These are phyloP conservation scores for Paecilomyces dactylethromorphus DNA, from an alignment of 2,329 filamentous ascomycete species.

Conservation along the genomic window DNA sequence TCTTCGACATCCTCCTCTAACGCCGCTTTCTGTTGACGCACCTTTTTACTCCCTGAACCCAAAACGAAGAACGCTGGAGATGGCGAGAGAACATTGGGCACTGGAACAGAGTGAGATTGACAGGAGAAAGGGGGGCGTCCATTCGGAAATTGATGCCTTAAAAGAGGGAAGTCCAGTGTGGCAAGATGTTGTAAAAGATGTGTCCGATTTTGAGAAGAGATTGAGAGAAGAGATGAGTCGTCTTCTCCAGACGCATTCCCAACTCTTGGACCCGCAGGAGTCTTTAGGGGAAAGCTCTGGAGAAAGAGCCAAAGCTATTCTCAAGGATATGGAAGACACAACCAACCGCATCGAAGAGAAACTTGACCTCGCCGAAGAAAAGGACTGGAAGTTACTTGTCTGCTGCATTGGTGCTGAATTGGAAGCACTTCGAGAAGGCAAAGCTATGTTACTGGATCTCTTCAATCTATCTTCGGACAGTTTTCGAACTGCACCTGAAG, in stretches of 20 bases:
- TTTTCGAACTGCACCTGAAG: constrained; percentile 5
- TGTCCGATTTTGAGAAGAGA: constrained; percentile 42
- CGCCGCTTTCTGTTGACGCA: constrained; percentile 24
- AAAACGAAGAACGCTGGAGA: constrained; percentile 52
- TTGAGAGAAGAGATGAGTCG: constrained; percentile 26
- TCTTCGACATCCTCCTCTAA: constrained; percentile 41
- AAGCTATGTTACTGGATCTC: constrained; percentile 25
- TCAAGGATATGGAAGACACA: constrained; percentile 42
- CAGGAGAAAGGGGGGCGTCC: constrained; percentile 39
- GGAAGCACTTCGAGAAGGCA: constrained; percentile 44
- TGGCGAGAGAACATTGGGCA: constrained; percentile 53
- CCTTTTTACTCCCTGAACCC: constrained; percentile 47
- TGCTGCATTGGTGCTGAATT: constrained; percentile 58
- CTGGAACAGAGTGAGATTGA: constrained; percentile 42
- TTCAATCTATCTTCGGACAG: constrained; percentile 22
- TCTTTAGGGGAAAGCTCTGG: not conserved
- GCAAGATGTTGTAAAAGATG: constrained; percentile 47
- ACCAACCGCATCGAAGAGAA: constrained; percentile 43
- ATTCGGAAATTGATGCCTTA: constrained; percentile 50
- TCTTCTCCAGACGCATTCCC: constrained; percentile 18
- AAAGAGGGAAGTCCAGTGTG: constrained; percentile 54
- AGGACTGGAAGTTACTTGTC: constrained; percentile 55
- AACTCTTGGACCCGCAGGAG: constrained; percentile 8
- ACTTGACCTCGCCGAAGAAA: constrained; percentile 44
- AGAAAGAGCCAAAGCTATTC: constrained; percentile 21